Evolutionary conservation across 106 monocot genomes (phyloP).

Genomic region (Dactylorhiza incarnata): DNA sequence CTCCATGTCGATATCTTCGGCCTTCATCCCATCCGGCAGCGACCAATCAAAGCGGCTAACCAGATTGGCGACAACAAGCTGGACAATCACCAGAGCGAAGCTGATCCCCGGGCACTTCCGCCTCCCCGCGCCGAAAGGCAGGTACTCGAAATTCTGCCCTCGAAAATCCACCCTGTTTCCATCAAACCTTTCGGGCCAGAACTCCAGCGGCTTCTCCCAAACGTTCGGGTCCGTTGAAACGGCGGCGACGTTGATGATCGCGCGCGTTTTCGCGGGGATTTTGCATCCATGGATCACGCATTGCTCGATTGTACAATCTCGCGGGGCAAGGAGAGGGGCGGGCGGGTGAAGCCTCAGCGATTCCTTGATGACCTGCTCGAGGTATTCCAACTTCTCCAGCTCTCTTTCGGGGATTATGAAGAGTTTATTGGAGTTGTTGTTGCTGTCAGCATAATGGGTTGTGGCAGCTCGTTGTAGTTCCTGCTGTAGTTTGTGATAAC

Average conservation of each 20-base stretch:
- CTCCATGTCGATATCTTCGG: conserved; percentile 6
- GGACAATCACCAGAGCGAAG: not conserved
- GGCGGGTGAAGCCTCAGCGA: conserved; percentile 14
- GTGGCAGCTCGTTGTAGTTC: too few species aligned
- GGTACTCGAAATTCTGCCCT: conserved; percentile 31
- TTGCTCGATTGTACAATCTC: conserved; percentile 3
- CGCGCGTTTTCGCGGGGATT: conserved; percentile 46
- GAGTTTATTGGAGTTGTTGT: too few species aligned
- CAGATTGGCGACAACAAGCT: conserved; percentile 4
- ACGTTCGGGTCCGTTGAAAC: conserved; percentile 32
- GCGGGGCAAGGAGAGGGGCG: conserved; percentile 5
- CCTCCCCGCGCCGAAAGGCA: conserved; percentile 38
- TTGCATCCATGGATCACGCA: conserved; percentile 12
- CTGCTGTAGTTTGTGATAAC: too few species aligned
- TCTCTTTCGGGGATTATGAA: conserved; percentile 5
- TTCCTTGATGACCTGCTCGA: conserved; percentile 24
- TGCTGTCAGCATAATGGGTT: too few species aligned
- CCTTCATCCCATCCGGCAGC: not conserved
- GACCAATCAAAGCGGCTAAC: conserved; percentile 7
- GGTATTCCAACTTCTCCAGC: conserved; percentile 13
- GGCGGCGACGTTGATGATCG: conserved; percentile 81
- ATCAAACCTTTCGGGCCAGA: conserved; percentile 28
- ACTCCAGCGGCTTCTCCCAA: conserved; percentile 23
- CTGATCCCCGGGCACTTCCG: conserved; percentile 45
- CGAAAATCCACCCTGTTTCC: conserved; percentile 1